These are phyloP conservation scores for Termitomyces sp. DNA, from an alignment of 768 basidiomycete genomes.

Conservation along the genomic window DNA sequence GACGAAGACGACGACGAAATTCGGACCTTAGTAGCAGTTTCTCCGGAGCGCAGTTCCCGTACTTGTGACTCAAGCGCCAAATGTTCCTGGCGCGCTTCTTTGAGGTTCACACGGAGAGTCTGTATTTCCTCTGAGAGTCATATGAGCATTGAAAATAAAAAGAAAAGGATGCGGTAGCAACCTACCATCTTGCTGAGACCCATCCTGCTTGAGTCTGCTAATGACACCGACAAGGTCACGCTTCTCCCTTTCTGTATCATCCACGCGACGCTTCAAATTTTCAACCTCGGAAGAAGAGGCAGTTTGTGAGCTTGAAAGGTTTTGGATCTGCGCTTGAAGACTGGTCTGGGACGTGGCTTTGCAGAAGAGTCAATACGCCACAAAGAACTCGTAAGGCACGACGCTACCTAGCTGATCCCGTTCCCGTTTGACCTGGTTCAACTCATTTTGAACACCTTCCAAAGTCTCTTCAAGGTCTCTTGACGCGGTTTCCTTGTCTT, in stretches of 20 bases:
- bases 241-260: conserved; percentile 86
- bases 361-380: conserved; percentile 19
- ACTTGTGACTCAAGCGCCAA: conserved; percentile 63
- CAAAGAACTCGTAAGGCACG: conserved; percentile 1
- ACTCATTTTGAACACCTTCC: conserved; percentile 52
- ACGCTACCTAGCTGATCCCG: conserved; percentile 59
- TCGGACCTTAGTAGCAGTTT: conserved; percentile 72
- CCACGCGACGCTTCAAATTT: conserved; percentile 53
- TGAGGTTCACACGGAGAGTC: conserved; percentile 62
- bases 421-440: conserved; percentile 54
- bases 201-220: conserved; percentile 78
- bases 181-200: conserved; percentile 72
- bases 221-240: conserved; percentile 82
- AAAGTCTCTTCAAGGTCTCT: conserved; percentile 54
- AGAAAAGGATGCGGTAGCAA: conserved; percentile 1
- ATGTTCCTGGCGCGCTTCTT: conserved; percentile 73
- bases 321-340: conserved; percentile 53
- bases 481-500: conserved; percentile 65
- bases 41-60: conserved; percentile 69
- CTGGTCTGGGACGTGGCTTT: conserved; percentile 42
- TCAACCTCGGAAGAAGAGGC: conserved; percentile 63
- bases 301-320: conserved; percentile 55
- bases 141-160: conserved; percentile 4
- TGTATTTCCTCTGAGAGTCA: conserved; percentile 61
- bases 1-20: background rate